Percentiles rank a stretch among this genome's conserved stretches.
Evolutionary conservation across 2,329 filamentous ascomycete species (phyloP).

Genomic region (Hypoxylon sp.): DNA sequence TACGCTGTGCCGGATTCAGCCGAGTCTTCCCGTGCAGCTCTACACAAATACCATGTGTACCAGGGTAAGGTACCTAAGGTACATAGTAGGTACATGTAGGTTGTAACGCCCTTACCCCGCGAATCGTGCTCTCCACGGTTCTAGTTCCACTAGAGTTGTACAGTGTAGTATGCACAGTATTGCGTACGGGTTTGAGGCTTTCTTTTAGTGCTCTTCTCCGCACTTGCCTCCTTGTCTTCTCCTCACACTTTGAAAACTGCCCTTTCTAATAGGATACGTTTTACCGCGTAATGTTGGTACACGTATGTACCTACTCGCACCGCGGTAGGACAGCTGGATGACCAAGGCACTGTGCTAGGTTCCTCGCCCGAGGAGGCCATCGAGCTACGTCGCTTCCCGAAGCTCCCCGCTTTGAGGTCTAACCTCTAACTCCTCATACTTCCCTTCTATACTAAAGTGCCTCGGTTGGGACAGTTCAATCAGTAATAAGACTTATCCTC

Average conservation of each 20-base stretch:
- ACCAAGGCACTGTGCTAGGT: conserved; percentile 11
- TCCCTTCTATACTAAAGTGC: conserved; percentile 9
- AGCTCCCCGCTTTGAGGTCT: conserved; percentile 36
- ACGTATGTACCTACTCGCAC: neutral
- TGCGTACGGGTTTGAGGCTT: conserved; percentile 2
- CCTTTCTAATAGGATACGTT: neutral
- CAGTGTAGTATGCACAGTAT: conserved; percentile 10
- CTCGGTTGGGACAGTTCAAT: conserved; percentile 11
- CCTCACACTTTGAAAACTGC: neutral
- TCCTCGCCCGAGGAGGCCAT: neutral
- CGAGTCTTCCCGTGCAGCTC: conserved; percentile 1
- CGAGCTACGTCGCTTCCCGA: conserved; percentile 30
- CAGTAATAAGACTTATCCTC: conserved; percentile 14
- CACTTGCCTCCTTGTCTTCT: conserved; percentile 3
- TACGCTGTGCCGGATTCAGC: conserved; percentile 16
- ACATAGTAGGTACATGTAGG: conserved; percentile 2
- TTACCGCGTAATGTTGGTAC: neutral
- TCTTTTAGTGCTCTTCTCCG: conserved; percentile 22
- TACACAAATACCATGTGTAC: neutral
- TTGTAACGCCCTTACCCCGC: conserved; percentile 11
- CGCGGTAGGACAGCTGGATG: neutral
- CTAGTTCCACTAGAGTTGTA: conserved; percentile 2
- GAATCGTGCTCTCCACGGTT: conserved; percentile 1
- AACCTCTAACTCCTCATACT: conserved; percentile 26
- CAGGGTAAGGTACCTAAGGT: neutral